phyloP scores from a whole-genome alignment of 176 grass and related monocot genomes.

The Phyllostachys edulis region DNA sequence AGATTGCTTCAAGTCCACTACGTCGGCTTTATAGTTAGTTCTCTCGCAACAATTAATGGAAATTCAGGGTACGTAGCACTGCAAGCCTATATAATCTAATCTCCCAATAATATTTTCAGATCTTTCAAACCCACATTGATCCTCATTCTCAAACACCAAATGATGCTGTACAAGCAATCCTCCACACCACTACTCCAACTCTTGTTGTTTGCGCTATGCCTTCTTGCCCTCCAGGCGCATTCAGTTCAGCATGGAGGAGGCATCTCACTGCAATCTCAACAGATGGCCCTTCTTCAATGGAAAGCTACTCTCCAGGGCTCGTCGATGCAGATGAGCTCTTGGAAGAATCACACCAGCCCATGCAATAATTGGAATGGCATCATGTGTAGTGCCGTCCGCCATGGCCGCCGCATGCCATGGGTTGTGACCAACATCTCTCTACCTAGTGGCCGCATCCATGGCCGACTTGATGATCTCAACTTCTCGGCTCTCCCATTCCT shows the following conservation, averaged over 20 bases:
- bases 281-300: background rate
- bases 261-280: background rate
- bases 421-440: constrained; percentile 6
- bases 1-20: too few species aligned
- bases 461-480: constrained; percentile 14
- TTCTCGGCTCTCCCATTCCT: constrained; percentile 25
- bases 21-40: too few species aligned
- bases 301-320: background rate
- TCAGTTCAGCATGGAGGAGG: background rate
- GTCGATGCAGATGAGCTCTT: background rate
- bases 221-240: background rate
- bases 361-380: constrained; percentile 15
- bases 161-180: too few species aligned
- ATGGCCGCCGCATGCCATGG: background rate
- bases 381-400: background rate
- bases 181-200: too few species aligned
- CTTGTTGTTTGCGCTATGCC: background rate
- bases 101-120: too few species aligned
- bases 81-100: too few species aligned
- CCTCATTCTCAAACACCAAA: too few species aligned
- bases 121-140: too few species aligned
- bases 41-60: too few species aligned
- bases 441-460: background rate
- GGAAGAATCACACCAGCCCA: background rate
- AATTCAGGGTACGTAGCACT: too few species aligned